These are phyloP conservation scores for Microstegium vimineum DNA, from an alignment of 176 grass and related monocot genomes.

Conservation along the genomic window DNA sequence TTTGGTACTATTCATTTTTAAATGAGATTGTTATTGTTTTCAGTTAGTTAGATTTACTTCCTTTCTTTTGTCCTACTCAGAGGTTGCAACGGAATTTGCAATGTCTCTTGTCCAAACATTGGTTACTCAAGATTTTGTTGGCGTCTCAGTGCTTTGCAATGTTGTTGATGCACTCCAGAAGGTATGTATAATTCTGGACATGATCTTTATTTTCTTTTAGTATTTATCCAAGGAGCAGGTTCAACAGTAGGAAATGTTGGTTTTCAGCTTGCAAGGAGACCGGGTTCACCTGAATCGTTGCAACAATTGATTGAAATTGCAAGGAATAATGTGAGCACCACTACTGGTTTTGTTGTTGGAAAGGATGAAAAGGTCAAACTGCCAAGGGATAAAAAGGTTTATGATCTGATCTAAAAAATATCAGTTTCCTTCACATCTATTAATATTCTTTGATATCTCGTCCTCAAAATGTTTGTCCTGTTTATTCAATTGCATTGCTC, in stretches of 20 bases:
- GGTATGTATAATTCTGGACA: slow-evolving; percentile 21
- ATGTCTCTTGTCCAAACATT: slow-evolving; percentile 85
- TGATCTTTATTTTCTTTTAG: neutral
- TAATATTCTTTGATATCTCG: neutral
- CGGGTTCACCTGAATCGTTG: slow-evolving; percentile 68
- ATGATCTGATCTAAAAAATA: slow-evolving; percentile 1
- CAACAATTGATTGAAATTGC: slow-evolving; percentile 72
- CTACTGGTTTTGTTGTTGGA: slow-evolving; percentile 37
- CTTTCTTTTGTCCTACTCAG: slow-evolving; percentile 33
- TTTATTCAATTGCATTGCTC: slow-evolving; percentile 27
- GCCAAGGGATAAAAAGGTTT: slow-evolving; percentile 70
- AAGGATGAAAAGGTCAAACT: slow-evolving; percentile 75
- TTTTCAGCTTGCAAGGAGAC: slow-evolving; percentile 66
- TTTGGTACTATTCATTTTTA: neutral
- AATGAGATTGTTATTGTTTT: neutral
- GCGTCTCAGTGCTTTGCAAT: slow-evolving; percentile 62
- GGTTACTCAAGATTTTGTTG: slow-evolving; percentile 61
- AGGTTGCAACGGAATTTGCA: slow-evolving; percentile 70
- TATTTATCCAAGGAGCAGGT: neutral
- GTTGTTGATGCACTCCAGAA: slow-evolving; percentile 65
- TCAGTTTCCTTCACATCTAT: neutral
- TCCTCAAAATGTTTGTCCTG: neutral
- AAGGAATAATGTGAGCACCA: slow-evolving; percentile 41
- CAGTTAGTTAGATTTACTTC: neutral
- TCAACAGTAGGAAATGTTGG: neutral